A percentile compares a stretch with the other conserved stretches of the same genome.
These are phyloP conservation scores for Phytophthora parvispora DNA, from an alignment of 352 stramenopile species.

Conservation along the genomic window DNA sequence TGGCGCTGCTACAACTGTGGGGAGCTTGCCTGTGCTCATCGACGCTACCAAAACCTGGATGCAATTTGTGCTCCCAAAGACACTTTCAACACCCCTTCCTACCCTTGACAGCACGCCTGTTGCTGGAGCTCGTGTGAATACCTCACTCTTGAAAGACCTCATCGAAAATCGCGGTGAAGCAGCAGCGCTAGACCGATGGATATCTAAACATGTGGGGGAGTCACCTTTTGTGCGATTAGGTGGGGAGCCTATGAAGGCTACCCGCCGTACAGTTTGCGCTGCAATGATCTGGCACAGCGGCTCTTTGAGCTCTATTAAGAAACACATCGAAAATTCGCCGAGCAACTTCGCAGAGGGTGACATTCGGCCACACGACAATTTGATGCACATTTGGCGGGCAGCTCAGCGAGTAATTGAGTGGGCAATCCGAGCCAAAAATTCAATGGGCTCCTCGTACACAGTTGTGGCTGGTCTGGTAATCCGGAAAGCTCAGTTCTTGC, in stretches of 20 bases:
- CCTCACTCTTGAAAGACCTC: conserved; percentile 75
- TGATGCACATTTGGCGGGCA: conserved; percentile 93
- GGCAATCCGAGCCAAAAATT: conserved; percentile 91
- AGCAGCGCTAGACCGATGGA: conserved; percentile 73
- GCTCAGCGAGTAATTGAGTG: conserved; percentile 91
- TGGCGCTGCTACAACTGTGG: conserved; percentile 15
- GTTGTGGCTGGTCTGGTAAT: conserved; percentile 85
- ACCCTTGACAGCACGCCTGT: conserved; percentile 24
- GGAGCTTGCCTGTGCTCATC: conserved; percentile 47
- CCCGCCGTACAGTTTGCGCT: conserved; percentile 83
- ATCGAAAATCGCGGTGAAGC: conserved; percentile 72
- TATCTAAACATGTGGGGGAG: conserved; percentile 87
- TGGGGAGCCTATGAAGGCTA: conserved; percentile 90
- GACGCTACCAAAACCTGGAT: conserved; percentile 68
- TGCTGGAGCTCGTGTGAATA: conserved; percentile 24
- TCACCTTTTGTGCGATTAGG: conserved; percentile 84
- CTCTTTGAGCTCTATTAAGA: conserved; percentile 69
- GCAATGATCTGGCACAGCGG: conserved; percentile 93
- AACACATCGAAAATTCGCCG: conserved; percentile 60
- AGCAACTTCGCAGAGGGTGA: conserved; percentile 67
- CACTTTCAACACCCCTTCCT: conserved; percentile 40
- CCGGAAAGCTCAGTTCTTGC: conserved; percentile 87
- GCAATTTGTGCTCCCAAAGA: conserved; percentile 70
- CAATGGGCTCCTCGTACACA: conserved; percentile 87
- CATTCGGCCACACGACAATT: conserved; percentile 85